Conservation (phyloP, 2,329 filamentous ascomycete species). For the Beauveria rudraprayagi region DNA sequence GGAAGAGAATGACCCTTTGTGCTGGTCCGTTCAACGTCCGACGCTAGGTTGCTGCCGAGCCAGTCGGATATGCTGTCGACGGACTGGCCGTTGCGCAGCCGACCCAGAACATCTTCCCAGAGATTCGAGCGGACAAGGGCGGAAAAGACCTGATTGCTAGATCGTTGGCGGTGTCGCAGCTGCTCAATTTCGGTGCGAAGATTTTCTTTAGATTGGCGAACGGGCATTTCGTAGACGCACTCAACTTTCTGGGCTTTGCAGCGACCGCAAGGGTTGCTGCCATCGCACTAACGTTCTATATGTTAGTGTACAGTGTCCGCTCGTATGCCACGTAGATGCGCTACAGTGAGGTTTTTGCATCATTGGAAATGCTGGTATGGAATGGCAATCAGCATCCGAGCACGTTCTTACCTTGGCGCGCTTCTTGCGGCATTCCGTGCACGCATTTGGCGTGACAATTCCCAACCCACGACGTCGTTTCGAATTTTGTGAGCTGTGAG, state of each 20-base stretch:
- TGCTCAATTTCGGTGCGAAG: constrained; percentile 52
- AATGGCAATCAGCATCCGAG: neutral
- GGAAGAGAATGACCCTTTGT: constrained; percentile 23
- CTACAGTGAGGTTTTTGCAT: neutral
- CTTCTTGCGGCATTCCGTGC: constrained; percentile 54
- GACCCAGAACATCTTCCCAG: constrained; percentile 46
- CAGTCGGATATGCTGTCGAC: constrained; percentile 50
- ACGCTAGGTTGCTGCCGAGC: constrained; percentile 28
- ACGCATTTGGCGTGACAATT: constrained; percentile 51
- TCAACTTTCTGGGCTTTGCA: constrained; percentile 47
- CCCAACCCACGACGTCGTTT: constrained; percentile 48
- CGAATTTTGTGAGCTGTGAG: constrained; percentile 26
- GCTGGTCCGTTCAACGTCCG: constrained; percentile 17
- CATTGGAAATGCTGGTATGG: neutral
- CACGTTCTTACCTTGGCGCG: constrained; percentile 44
- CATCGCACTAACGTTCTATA: constrained; percentile 43
- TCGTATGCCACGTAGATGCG: neutral
- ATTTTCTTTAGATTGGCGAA: constrained; percentile 56
- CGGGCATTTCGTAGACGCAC: constrained; percentile 54
- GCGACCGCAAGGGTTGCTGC: constrained; percentile 45
- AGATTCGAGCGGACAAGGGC: constrained; percentile 44
- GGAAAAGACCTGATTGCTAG: constrained; percentile 46
- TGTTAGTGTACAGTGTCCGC: neutral
- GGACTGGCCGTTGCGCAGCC: constrained; percentile 45
- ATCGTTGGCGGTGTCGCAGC: constrained; percentile 45